Conservation (phyloP, 805 yeast genomes). For the Wickerhamiella slavikovae region DNA sequence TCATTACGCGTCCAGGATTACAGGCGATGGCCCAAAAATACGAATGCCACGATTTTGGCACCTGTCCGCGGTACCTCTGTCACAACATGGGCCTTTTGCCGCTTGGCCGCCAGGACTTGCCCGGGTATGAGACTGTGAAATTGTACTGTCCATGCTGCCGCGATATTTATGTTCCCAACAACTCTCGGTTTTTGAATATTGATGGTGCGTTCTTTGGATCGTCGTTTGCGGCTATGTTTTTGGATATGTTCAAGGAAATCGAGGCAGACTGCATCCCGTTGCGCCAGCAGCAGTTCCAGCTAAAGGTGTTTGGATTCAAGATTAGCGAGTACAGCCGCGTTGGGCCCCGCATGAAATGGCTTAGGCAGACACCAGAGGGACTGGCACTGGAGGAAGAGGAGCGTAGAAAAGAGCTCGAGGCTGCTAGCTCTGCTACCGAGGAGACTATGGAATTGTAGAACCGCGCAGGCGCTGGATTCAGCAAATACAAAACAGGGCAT, state of each 20-base stretch:
- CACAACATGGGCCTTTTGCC: constrained; percentile 82
- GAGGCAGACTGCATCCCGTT: constrained; percentile 52
- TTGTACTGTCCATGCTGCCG: constrained; percentile 88
- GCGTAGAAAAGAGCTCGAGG: constrained; percentile 1
- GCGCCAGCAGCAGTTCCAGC: constrained; percentile 29
- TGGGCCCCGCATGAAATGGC: constrained; percentile 95
- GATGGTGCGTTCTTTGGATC: constrained; percentile 98
- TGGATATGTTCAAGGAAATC: constrained; percentile 80
- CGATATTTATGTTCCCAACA: constrained; percentile 74
- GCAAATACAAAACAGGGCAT: too few species aligned
- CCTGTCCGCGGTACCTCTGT: constrained; percentile 78
- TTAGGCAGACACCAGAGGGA: constrained; percentile 54
- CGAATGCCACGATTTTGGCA: constrained; percentile 73
- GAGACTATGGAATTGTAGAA: too few species aligned
- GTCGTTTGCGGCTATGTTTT: constrained; percentile 78
- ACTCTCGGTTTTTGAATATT: constrained; percentile 66
- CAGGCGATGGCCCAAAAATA: constrained; percentile 77
- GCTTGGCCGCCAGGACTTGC: constrained; percentile 73
- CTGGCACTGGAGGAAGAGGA: constrained; percentile 36
- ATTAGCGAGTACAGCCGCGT: constrained; percentile 50
- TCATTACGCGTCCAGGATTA: constrained; percentile 73
- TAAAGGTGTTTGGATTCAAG: constrained; percentile 74
- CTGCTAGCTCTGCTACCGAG: background rate
- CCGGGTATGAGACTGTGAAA: constrained; percentile 82
- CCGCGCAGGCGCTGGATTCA: too few species aligned